A percentile compares a stretch with the other conserved stretches of the same genome.
These are phyloP conservation scores for Escallonia herrerae DNA, from an alignment of 129 eudicot species.

Conservation along the genomic window DNA sequence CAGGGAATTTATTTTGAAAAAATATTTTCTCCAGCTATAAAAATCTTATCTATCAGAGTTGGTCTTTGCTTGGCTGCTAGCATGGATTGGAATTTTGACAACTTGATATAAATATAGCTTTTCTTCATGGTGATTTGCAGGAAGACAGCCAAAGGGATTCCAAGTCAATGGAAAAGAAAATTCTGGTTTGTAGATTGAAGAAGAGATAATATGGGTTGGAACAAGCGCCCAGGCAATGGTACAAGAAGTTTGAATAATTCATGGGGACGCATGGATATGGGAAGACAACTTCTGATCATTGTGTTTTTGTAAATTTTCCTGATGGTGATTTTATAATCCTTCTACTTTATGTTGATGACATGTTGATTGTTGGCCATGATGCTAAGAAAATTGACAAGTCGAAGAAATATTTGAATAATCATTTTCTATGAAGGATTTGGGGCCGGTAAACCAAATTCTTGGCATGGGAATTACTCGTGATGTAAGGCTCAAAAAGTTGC, in stretches of 20 bases:
- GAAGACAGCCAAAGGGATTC: slow-evolving; percentile 17
- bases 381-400: too few species aligned
- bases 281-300: too few species aligned
- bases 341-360: too few species aligned
- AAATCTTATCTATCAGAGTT: slow-evolving; percentile 10
- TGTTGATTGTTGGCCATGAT: too few species aligned
- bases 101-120: slow-evolving; percentile 16
- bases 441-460: background rate
- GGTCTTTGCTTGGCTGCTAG: background rate
- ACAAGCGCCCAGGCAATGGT: too few species aligned
- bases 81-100: slow-evolving; percentile 8
- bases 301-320: background rate
- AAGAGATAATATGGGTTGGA: slow-evolving; percentile 11
- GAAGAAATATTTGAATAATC: background rate
- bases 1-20: slow-evolving; percentile 11
- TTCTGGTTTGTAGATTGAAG: slow-evolving; percentile 3
- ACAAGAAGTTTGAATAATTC: slow-evolving; percentile 5
- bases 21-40: slow-evolving; percentile 14
- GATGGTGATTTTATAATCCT: too few species aligned
- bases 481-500: background rate
- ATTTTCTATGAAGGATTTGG: slow-evolving; percentile 8
- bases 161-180: slow-evolving; percentile 2
- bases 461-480: background rate
- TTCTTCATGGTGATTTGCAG: slow-evolving; percentile 13
- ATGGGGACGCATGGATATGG: slow-evolving; percentile 3